Conservation (phyloP, 2,329 filamentous ascomycete genomes). For the Periglandula ipomoeae region DNA sequence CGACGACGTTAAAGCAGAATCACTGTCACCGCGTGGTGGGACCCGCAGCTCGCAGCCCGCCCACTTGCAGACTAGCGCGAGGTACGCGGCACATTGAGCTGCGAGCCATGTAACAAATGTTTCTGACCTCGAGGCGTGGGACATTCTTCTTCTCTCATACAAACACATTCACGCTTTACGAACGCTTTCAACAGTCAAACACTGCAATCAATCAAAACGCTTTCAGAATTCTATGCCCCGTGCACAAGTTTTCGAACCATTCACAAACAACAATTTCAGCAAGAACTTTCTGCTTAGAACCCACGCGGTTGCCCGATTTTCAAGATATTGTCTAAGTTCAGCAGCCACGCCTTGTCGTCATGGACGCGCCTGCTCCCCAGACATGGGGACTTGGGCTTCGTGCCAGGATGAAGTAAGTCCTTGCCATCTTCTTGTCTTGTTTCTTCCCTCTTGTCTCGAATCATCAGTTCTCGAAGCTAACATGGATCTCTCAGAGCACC, state of each 20-base stretch:
- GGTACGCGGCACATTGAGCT: neutral
- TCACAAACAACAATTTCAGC: neutral
- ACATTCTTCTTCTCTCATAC: neutral
- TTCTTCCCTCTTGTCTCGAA: neutral
- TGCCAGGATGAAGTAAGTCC: constrained; percentile 10
- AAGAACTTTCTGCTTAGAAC: neutral
- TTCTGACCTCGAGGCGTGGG: neutral
- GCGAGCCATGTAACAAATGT: constrained; percentile 7
- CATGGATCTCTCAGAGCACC: constrained; percentile 11
- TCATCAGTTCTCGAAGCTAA: constrained; percentile 11
- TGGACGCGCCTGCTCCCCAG: constrained; percentile 12
- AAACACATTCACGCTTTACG: constrained; percentile 5
- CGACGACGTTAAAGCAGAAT: neutral
- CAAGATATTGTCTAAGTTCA: constrained; percentile 4
- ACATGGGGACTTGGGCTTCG: constrained; percentile 10
- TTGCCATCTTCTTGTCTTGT: neutral
- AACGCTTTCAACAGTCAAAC: neutral
- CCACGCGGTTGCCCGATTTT: constrained; percentile 8
- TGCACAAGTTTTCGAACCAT: neutral
- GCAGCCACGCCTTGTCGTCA: constrained; percentile 8
- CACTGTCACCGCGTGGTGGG: too few species aligned
- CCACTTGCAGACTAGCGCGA: constrained; percentile 2
- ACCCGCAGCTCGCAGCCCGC: neutral
- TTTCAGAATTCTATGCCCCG: constrained; percentile 5
- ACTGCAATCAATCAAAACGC: constrained; percentile 4